Base-by-base conservation (phyloP, 2,329 filamentous ascomycete species). In the Chaetomiaceae sp. region DNA sequence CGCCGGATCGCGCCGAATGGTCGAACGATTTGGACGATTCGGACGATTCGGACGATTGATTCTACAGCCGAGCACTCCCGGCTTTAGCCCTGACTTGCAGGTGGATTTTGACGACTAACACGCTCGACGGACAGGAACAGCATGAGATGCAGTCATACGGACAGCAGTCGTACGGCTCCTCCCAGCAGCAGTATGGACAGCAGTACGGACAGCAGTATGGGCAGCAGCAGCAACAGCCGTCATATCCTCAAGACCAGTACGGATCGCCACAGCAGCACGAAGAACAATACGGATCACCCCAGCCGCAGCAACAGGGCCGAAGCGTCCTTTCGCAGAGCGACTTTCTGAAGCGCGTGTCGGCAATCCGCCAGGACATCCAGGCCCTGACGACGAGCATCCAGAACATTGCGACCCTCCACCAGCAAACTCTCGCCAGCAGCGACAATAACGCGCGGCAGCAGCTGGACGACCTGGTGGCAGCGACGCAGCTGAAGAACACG, bases 401-500 rank as follows among this genome's bases (percentile, higher is more conserved):
- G 62, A 73, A 82, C 62, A 87, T 91, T 61, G 80, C 79, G 40
- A 78, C 78, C 52, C 75, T 88, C 50, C 87, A 91, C 70, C 85
- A 89, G 74, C 84, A 84, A 65, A 78, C 85, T 21, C 78, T 91
- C 25, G 77, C 80, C 59, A 84, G 84, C 56, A 77, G 84, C 53
- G 86, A 89, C 67, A 71, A 72, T 38, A 67, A 64, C 33, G 75
- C 78, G 45, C 73, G 73, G 48, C 70, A 75, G 44, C 79, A 83
- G 69, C 77, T 89, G 21, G 84, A 91, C 69, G 75, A 79, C 62
- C 76, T 86, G 48, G 80, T 89, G 52, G 75, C 83, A 41, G 76
- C 88, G 62, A 90, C 87, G 5, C 85, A 89, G 67, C 73, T 84
- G 59, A 79, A 85, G 64, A 90, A 88, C 72, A 84, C 80, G n/a